These are phyloP conservation scores for Pholiota adiposa DNA, from an alignment of 1,284 basidiomycete species.

Conservation along the genomic window DNA sequence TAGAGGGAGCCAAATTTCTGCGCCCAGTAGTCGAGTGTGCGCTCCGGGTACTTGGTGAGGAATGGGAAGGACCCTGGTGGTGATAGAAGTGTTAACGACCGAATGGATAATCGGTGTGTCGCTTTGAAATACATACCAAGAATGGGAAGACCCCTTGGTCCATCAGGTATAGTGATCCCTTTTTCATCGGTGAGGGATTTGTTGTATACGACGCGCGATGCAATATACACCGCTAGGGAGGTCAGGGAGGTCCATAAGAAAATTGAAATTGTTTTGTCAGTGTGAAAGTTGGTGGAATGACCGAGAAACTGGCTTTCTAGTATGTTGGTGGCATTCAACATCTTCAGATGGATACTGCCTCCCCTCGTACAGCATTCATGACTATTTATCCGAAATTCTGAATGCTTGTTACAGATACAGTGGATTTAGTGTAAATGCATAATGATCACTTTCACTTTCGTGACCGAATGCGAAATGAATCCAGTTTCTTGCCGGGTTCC, in stretches of 20 bases:
- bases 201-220: slow-evolving; percentile 13
- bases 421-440: no score
- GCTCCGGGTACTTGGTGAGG: slow-evolving; percentile 41
- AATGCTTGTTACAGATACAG: no score
- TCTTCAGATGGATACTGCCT: no score
- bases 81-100: background rate
- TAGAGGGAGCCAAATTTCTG: slow-evolving; percentile 40
- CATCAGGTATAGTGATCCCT: slow-evolving; percentile 32
- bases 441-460: no score
- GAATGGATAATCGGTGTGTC: background rate
- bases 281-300: no score
- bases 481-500: no score
- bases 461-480: no score
- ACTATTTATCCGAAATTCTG: no score
- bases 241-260: slow-evolving; percentile 22
- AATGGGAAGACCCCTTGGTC: slow-evolving; percentile 32
- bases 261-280: slow-evolving; percentile 19
- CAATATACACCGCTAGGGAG: slow-evolving; percentile 25
- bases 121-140: slow-evolving; percentile 2
- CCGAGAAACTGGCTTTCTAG: background rate
- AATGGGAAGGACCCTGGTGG: slow-evolving; percentile 39
- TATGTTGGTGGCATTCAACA: background rate
- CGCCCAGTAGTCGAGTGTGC: slow-evolving; percentile 40
- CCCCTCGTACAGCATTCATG: no score
- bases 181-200: slow-evolving; percentile 23